A percentile compares a stretch with the other conserved stretches of the same genome.
phyloP scores from a whole-genome alignment of 192 early-diverging fungal species.

The Coemansia sp. region DNA sequence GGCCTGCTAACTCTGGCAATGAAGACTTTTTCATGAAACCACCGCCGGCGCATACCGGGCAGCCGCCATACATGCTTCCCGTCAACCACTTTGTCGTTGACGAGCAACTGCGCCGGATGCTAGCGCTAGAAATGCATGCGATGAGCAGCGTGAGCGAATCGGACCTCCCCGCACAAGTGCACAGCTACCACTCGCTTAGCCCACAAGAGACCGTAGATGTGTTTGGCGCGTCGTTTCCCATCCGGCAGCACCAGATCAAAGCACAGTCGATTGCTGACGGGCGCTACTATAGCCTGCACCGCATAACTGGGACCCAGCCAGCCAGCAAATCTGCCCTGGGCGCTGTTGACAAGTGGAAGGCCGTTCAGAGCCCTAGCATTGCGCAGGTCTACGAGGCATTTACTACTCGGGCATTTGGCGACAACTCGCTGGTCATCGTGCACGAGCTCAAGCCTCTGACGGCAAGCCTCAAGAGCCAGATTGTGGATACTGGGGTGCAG shows the following conservation, averaged over 20 bases:
- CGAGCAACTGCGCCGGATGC: slow-evolving; percentile 77
- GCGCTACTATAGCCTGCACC: slow-evolving; percentile 75
- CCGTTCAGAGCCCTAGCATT: slow-evolving; percentile 78
- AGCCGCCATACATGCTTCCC: slow-evolving; percentile 66
- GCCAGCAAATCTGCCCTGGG: slow-evolving; percentile 78
- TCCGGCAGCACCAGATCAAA: slow-evolving; percentile 79
- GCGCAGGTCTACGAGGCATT: slow-evolving; percentile 92
- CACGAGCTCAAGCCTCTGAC: slow-evolving; percentile 87
- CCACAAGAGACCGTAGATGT: slow-evolving; percentile 62
- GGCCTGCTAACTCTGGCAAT: not conserved
- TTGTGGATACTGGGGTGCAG: slow-evolving; percentile 15
- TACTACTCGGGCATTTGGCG: slow-evolving; percentile 93
- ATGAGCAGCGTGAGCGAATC: slow-evolving; percentile 52
- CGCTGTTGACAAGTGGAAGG: slow-evolving; percentile 81
- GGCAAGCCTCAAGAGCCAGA: slow-evolving; percentile 21
- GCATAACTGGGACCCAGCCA: slow-evolving; percentile 76
- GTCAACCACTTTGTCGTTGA: slow-evolving; percentile 84
- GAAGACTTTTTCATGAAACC: slow-evolving; percentile 30
- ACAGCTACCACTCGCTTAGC: slow-evolving; percentile 85
- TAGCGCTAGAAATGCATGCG: slow-evolving; percentile 57
- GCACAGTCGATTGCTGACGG: slow-evolving; percentile 83
- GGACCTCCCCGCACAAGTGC: slow-evolving; percentile 73
- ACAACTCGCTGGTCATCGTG: slow-evolving; percentile 91
- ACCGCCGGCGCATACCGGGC: not conserved
- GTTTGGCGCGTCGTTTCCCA: slow-evolving; percentile 58